Evolutionary conservation across 345 rosid genomes (phyloP), one percentile per base, ranked within the genome.

Genomic region (Populus tremula): DNA sequence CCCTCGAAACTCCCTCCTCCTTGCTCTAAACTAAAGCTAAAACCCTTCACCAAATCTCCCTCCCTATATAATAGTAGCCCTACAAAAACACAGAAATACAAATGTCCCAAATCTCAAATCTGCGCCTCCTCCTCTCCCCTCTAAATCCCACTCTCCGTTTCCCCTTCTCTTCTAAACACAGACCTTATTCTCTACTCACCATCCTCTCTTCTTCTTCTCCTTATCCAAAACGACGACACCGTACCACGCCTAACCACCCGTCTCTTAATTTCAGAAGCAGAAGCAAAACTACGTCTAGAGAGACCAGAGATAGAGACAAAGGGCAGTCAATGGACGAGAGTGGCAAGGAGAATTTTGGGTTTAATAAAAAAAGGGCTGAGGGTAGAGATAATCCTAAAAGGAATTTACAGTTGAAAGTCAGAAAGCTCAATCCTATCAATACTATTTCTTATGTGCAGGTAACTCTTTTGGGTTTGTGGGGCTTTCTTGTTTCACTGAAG

Each of bases 401-500:
- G 89, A 89, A 85, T 82, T 90, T 89, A 6, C 92, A 91, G 86
- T 71, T 94, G 74, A 93, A 92, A 80, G 79, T 81, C 74, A 88
- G 98, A 9, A 87, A 79, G 38, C 90, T 93, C 64, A 93, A 92
- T 73, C 97, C 98, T 36, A 90, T 88, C 70, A 93, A 94, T 80
- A 93, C 98, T 12, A 91, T 91, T 70, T 89, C 97, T 11, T 93
- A 91, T 86, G 97, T 93, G 9, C 99, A 93, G 92, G 96, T 96
- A 76, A 62, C 16, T 8, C 0, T 56, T 68, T 33, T 62, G 4
- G 17, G 1, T 45, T 13, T 65, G 43, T 64, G 38, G 81, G 77
- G 69, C 2, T 8, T 56, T 33, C 16, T 67, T 65, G 41, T 38
- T 9, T 56, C 38, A 59, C 8, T 17, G 41, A 43, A 18, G 7